Base-by-base conservation (phyloP, 169 alveolate genomes). In the Cryptosporidium xiaoi region DNA sequence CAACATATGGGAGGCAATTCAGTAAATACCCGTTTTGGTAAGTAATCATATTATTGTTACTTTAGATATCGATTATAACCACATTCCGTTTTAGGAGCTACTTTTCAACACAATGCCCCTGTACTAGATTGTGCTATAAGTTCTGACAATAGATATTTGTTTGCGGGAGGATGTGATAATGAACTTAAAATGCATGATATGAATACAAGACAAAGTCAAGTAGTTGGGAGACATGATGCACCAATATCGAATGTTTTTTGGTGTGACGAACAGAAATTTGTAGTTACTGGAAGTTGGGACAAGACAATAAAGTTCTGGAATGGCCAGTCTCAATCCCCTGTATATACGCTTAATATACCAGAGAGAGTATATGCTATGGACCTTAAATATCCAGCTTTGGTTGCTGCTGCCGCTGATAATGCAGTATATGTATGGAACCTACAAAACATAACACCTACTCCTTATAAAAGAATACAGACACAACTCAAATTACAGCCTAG, bases 401-500 rank as follows among this genome's bases (percentile, higher is more conserved):
- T 91, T 16, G 91, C 65, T 46, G 95, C 93, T 3, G 82, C 92
- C 18, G 92, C 94, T 12, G 93, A 84, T 40, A 83, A 84, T 33
- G 65, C 82, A 5, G 71, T 90, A 24, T 64, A 77, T 24, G 92
- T 83, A 16, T 91, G 91, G 83, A 82, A 91, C 36, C 66, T 91
- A 53, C 91, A 90, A 58, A 84, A 87, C 44, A 77, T 93, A n/a
- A 83, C 90, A 34, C 92, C 84, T 60, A 83, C 84, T 82, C 95
- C 92, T 18, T 82, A 71, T 56, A 87, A 85, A 68, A 84, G 90
- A 68, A 89, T 83, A 16, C 93, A 91, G 82, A 93, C 95, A 15
- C 96, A 93, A 51, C 91, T 96, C 44, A 96, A 95, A 85, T 93
- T 90, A 71, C 97, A 95, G 85, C 93, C 95, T 36, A 93, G 97